Evolutionary conservation across 2,329 filamentous ascomycete species (phyloP), one percentile per base, ranked within the genome.

Genomic region (Verticillium nonalfalfae): DNA sequence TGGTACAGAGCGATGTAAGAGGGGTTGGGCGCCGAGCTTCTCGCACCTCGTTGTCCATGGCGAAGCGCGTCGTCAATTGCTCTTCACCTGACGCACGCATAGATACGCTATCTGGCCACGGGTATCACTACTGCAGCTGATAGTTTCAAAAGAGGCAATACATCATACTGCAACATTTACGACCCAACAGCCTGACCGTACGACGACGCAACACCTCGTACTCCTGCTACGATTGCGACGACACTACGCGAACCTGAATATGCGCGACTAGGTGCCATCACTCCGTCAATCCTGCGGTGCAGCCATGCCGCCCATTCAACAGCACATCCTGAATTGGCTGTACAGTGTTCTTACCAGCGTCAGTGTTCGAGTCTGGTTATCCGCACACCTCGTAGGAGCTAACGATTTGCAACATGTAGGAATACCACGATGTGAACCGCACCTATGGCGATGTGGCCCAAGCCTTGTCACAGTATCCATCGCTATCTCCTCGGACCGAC

Each of bases 301-400:
- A 56, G 33, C 31, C 45, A 59, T 59, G 58, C 58, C 58, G 26
- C 86, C 88, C 69, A 90, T 97, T 72, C 90, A 91, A 70, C 93
- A 96, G 76, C 90, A 93, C 78, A 89, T 96, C 64, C 82, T 98
- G 71, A 93, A 93, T 78, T 98, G 94, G 94, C 87, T 98, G 6
- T 97, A 96, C 78, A 95, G 91, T 76, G 89, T 97, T 61, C 78
- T 98, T 62, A 91, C 89, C 52, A 91, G 87, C 69, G 90, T 92
- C 78, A 57, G 80, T 62, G 26, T 26, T 26, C 26, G 26, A 26
- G 4, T 26, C 26, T 26, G 26, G 4, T 26, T 26, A 4, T 26
- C 26, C 26, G 26, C 26, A 3, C 26, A 26, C 26, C 26, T 26
- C 26, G 26, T 26, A 26, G 26, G 26, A 26, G 54, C 61, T 59